These are phyloP conservation scores for Ogataea hybrid DNA, from an alignment of 1,139 yeast genomes.

Conservation along the genomic window DNA sequence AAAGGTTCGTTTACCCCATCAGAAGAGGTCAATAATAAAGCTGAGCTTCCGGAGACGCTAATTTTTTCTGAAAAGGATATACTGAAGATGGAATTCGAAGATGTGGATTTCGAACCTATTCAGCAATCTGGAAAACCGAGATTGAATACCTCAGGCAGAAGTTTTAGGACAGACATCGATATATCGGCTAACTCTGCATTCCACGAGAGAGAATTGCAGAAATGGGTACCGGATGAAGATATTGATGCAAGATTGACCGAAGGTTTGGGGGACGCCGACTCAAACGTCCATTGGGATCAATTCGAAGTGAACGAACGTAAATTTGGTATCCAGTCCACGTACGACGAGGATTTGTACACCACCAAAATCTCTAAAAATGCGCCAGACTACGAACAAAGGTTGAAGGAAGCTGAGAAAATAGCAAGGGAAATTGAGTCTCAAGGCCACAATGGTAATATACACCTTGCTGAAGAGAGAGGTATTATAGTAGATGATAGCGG, in stretches of 20 bases:
- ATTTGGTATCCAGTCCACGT: slow-evolving; percentile 85
- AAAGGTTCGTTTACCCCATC: slow-evolving; percentile 12
- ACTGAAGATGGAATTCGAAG: slow-evolving; percentile 54
- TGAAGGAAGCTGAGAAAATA: slow-evolving; percentile 69
- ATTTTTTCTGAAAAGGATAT: slow-evolving; percentile 60
- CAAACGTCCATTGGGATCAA: slow-evolving; percentile 70
- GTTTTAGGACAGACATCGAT: slow-evolving; percentile 81
- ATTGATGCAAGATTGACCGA: slow-evolving; percentile 21
- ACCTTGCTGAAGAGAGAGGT: slow-evolving; percentile 92
- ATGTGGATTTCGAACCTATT: slow-evolving; percentile 38
- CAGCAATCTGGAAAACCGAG: slow-evolving; percentile 1
- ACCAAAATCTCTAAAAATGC: slow-evolving; percentile 74
- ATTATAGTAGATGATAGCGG: slow-evolving; percentile 75
- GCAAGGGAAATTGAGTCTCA: slow-evolving; percentile 82
- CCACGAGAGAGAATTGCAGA: slow-evolving; percentile 71
- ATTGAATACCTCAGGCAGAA: slow-evolving; percentile 4
- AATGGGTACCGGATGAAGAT: slow-evolving; percentile 78
- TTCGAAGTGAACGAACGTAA: slow-evolving; percentile 84
- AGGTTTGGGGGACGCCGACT: slow-evolving; percentile 41
- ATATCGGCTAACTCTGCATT: slow-evolving; percentile 49
- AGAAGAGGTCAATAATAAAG: slow-evolving; percentile 28
- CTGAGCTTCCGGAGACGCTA: slow-evolving; percentile 33
- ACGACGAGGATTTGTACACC: slow-evolving; percentile 88
- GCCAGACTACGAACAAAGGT: slow-evolving; percentile 68
- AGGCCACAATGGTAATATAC: slow-evolving; percentile 63